These are phyloP conservation scores for Zygotorulaspora danielsina DNA, from an alignment of 805 yeast genomes.

Conservation along the genomic window DNA sequence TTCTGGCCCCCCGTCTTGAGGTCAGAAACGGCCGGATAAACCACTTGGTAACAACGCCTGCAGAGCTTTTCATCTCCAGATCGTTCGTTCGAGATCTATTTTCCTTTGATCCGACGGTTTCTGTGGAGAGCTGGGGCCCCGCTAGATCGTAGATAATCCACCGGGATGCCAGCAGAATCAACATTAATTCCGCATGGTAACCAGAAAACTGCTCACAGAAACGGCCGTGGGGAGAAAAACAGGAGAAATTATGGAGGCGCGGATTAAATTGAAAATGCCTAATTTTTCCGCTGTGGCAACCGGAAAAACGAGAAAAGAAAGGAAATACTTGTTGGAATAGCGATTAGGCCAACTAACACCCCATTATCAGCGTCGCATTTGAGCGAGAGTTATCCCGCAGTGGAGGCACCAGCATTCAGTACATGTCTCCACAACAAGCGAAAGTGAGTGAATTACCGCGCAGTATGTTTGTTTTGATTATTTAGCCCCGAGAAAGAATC, in stretches of 20 bases:
- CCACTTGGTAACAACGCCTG: no score
- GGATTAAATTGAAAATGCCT: neutral
- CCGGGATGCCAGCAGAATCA: neutral
- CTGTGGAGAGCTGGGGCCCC: constrained; percentile 1
- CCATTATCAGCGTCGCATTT: no score
- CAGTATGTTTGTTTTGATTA: no score
- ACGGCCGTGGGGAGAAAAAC: neutral
- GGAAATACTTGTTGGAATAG: no score
- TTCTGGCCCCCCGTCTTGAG: neutral
- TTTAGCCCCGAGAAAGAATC: no score
- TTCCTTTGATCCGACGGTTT: neutral
- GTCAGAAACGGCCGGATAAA: neutral
- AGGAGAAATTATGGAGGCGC: neutral
- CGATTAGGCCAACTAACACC: no score
- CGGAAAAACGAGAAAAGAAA: neutral
- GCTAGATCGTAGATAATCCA: neutral
- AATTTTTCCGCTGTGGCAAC: neutral
- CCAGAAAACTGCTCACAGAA: neutral
- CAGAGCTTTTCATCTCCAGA: no score
- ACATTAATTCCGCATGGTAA: constrained; percentile 1
- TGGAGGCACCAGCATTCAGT: neutral
- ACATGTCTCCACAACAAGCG: neutral
- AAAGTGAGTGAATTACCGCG: neutral
- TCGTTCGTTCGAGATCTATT: neutral
- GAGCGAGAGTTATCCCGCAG: neutral